phyloP scores from a whole-genome alignment of 164 flowering plant genomes.

The Liquidambar formosana region DNA sequence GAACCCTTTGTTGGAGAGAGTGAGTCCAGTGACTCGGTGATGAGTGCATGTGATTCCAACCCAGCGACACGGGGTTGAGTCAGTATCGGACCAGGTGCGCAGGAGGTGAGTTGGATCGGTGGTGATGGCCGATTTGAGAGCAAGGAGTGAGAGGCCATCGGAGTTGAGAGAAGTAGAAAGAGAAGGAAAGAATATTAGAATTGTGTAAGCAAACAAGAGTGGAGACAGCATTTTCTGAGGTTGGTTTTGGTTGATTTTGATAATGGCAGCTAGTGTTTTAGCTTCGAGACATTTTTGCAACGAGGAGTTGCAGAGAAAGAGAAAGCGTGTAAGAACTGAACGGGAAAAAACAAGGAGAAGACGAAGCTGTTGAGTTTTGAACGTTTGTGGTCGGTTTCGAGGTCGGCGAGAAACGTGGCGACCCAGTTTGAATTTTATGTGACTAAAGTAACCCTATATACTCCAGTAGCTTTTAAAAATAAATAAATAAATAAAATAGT shows the following conservation, averaged over 20 bases:
- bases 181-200: conserved; percentile 13
- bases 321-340: conserved; percentile 4
- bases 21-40: conserved; percentile 49
- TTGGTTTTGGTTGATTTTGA: neutral
- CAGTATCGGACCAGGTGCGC: conserved; percentile 58
- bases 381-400: conserved; percentile 13
- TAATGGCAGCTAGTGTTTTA: neutral
- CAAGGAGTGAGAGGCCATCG: conserved; percentile 87
- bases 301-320: conserved; percentile 44
- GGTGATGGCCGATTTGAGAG: conserved; percentile 80
- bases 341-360: conserved; percentile 16
- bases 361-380: neutral
- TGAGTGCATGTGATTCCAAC: conserved; percentile 56
- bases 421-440: conserved; percentile 8
- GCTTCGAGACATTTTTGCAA: conserved; percentile 11
- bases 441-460: too few species aligned
- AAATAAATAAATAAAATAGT: too few species aligned
- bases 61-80: conserved; percentile 79
- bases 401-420: conserved; percentile 1
- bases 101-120: conserved; percentile 61
- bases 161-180: conserved; percentile 49
- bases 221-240: neutral
- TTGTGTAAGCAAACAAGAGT: conserved; percentile 11
- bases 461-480: too few species aligned
- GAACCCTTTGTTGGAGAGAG: conserved; percentile 49